Percentiles rank a stretch among this genome's conserved stretches.
phyloP scores from a whole-genome alignment of 176 grass and related monocot species.

The Ensete glaucum region DNA sequence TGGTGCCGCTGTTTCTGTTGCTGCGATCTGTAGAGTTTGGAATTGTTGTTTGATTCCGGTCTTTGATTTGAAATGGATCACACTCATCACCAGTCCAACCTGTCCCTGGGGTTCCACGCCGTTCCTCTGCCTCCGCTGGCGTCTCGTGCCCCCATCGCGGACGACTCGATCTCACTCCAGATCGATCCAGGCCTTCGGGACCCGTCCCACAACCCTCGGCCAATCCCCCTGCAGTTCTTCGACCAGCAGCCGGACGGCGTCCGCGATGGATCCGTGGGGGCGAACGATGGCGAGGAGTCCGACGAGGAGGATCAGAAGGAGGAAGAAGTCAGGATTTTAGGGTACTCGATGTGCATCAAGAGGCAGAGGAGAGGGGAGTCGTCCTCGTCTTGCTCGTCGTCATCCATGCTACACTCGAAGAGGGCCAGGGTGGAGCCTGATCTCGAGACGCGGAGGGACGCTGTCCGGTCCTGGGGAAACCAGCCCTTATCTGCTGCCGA shows the following conservation, averaged over 20 bases:
- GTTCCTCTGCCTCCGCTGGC: not conserved
- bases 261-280: not conserved
- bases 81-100: slow-evolving; percentile 46
- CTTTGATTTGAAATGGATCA: slow-evolving; percentile 40
- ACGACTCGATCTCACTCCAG: slow-evolving; percentile 21
- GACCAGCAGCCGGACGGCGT: slow-evolving; percentile 16
- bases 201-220: not conserved
- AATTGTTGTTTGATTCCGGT: slow-evolving; percentile 10
- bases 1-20: slow-evolving; percentile 10
- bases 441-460: slow-evolving; percentile 45
- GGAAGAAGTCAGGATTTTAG: slow-evolving; percentile 60
- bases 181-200: not conserved
- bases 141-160: not conserved
- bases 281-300: slow-evolving; percentile 24
- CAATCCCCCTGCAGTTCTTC: slow-evolving; percentile 14
- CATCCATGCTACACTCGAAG: slow-evolving; percentile 34
- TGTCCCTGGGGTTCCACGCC: slow-evolving; percentile 65
- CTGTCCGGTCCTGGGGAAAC: slow-evolving; percentile 72
- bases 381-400: slow-evolving; percentile 59
- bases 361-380: slow-evolving; percentile 42
- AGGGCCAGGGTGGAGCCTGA: slow-evolving; percentile 34
- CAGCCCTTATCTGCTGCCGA: slow-evolving; percentile 62
- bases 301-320: slow-evolving; percentile 39
- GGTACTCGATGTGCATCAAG: slow-evolving; percentile 81
- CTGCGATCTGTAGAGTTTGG: slow-evolving; percentile 15